Evolutionary conservation across 2,329 filamentous ascomycete genomes (phyloP).

Genomic region (Aspergillus luchuensis): DNA sequence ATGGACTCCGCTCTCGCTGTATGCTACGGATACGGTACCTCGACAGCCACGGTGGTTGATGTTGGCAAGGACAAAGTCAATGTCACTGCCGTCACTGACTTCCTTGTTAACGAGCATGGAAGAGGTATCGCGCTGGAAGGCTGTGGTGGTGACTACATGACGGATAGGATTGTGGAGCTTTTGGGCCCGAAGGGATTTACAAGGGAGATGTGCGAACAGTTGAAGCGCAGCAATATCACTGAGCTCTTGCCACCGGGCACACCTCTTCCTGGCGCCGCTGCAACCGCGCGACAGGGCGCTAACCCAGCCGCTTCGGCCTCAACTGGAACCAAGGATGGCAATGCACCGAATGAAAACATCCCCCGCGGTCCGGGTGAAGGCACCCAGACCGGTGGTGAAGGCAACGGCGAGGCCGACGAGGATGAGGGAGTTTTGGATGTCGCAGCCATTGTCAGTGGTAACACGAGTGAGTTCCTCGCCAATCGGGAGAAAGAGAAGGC

Average conservation of each 20-base stretch:
- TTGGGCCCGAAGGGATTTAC: slow-evolving; percentile 61
- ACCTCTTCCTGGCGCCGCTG: slow-evolving; percentile 55
- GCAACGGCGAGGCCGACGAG: slow-evolving; percentile 54
- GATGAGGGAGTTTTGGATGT: slow-evolving; percentile 67
- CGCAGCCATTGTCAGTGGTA: slow-evolving; percentile 65
- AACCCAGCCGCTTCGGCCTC: slow-evolving; percentile 61
- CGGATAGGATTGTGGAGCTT: slow-evolving; percentile 68
- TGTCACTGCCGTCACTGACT: slow-evolving; percentile 85
- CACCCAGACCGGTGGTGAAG: slow-evolving; percentile 58
- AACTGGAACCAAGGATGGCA: slow-evolving; percentile 52
- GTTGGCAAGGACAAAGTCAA: slow-evolving; percentile 92
- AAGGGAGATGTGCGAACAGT: slow-evolving; percentile 65
- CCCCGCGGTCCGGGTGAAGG: slow-evolving; percentile 58
- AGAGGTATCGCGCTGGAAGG: slow-evolving; percentile 62
- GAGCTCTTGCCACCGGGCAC: slow-evolving; percentile 60
- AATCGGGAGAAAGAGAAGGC: slow-evolving; percentile 65
- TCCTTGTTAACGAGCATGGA: slow-evolving; percentile 69
- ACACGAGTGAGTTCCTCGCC: slow-evolving; percentile 64
- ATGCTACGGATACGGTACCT: slow-evolving; percentile 76
- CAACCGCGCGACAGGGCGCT: slow-evolving; percentile 41
- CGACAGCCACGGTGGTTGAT: slow-evolving; percentile 83
- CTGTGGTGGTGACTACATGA: slow-evolving; percentile 88
- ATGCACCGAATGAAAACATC: slow-evolving; percentile 43
- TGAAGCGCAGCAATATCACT: slow-evolving; percentile 65
- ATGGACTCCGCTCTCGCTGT: slow-evolving; percentile 87